Conservation (phyloP, 192 early-diverging fungal genomes). For the Dimargaris cristalligena region DNA sequence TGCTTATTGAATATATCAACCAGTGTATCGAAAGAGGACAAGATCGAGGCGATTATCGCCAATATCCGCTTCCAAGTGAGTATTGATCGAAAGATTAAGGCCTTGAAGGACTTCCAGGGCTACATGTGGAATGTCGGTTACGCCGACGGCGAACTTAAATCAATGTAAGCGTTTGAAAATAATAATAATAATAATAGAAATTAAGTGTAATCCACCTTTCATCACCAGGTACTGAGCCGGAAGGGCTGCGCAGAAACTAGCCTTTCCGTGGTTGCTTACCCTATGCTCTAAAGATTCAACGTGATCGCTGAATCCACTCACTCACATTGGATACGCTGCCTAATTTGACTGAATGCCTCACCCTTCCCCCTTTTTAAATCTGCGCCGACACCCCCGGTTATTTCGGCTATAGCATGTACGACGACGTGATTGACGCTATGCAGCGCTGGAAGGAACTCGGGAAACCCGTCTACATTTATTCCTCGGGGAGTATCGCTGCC, state of each 20-base stretch:
- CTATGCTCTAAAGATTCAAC: too few relatives aligned
- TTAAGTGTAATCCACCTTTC: too few relatives aligned
- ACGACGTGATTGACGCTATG: constrained; percentile 71
- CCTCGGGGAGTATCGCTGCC: constrained; percentile 82
- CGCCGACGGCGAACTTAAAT: constrained; percentile 49
- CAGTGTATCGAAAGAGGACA: too few relatives aligned
- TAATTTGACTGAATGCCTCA: neutral
- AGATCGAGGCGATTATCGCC: constrained; percentile 22
- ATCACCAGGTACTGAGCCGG: too few relatives aligned
- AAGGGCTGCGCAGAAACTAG: too few relatives aligned
- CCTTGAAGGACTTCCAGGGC: constrained; percentile 84
- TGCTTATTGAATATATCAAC: too few relatives aligned
- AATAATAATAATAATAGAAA: too few relatives aligned
- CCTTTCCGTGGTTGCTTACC: too few relatives aligned
- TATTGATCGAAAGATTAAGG: constrained; percentile 74
- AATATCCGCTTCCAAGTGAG: constrained; percentile 76
- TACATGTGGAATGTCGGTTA: constrained; percentile 90
- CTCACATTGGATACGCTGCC: too few relatives aligned
- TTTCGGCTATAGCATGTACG: constrained; percentile 40
- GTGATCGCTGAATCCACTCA: too few relatives aligned
- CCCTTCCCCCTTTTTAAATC: constrained; percentile 7
- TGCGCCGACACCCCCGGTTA: neutral
- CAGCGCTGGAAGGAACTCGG: constrained; percentile 43
- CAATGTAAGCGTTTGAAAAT: constrained; percentile 45
- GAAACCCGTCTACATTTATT: constrained; percentile 79